Evolutionary conservation across 2,329 filamentous ascomycete species (phyloP).

Genomic region (Nemania diffusa): DNA sequence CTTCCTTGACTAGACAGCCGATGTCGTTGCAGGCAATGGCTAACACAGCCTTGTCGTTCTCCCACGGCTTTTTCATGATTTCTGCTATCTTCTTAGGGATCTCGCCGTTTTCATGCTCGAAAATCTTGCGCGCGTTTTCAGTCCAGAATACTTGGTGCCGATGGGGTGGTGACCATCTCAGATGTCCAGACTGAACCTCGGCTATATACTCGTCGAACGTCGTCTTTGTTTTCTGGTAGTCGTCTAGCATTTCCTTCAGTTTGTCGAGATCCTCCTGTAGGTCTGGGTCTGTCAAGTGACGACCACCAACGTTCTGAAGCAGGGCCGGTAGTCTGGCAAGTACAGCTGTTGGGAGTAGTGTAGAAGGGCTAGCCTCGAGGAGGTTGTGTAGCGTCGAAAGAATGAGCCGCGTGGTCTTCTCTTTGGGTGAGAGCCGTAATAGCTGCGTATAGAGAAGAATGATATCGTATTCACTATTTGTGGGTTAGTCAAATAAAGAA

Average conservation of each 20-base stretch:
- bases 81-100: slow-evolving; percentile 84
- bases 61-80: slow-evolving; percentile 79
- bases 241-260: slow-evolving; percentile 71
- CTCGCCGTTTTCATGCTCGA: slow-evolving; percentile 83
- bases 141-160: slow-evolving; percentile 88
- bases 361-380: slow-evolving; percentile 74
- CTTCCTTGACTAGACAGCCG: slow-evolving; percentile 86
- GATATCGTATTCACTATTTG: slow-evolving; percentile 87
- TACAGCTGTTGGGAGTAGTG: slow-evolving; percentile 83
- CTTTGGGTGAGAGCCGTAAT: slow-evolving; percentile 91
- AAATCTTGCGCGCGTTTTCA: slow-evolving; percentile 87
- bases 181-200: slow-evolving; percentile 85
- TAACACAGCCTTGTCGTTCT: slow-evolving; percentile 86
- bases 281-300: slow-evolving; percentile 72
- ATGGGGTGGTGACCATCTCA: slow-evolving; percentile 93
- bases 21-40: slow-evolving; percentile 95
- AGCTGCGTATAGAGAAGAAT: slow-evolving; percentile 92
- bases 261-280: slow-evolving; percentile 70
- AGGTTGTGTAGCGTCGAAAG: slow-evolving; percentile 91
- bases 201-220: slow-evolving; percentile 91
- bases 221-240: slow-evolving; percentile 76
- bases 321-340: slow-evolving; percentile 81
- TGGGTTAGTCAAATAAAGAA: slow-evolving; percentile 41
- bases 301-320: slow-evolving; percentile 70
- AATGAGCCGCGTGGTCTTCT: slow-evolving; percentile 94